Percentiles rank a stretch among this genome's conserved stretches.
These are phyloP conservation scores for Lophiostoma macrostomum DNA, from an alignment of 495 filamentous ascomycete species.

Conservation along the genomic window DNA sequence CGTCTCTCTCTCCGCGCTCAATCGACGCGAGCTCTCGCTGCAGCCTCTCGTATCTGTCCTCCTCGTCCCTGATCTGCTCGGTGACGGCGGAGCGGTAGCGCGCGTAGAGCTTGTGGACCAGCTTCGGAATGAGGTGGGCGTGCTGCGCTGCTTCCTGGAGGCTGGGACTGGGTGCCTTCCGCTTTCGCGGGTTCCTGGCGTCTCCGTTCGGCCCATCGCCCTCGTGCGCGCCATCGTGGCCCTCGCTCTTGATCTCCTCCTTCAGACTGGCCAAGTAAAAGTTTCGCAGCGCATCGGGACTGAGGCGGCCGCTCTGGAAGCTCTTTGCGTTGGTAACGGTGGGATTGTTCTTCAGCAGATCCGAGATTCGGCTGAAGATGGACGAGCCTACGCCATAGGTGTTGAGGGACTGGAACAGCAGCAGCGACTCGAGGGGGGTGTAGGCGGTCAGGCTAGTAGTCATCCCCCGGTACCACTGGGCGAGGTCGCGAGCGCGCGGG, in stretches of 20 bases:
- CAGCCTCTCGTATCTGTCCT: slow-evolving; percentile 62
- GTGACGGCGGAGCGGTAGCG: slow-evolving; percentile 67
- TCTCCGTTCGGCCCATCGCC: slow-evolving; percentile 35
- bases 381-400: slow-evolving; percentile 60
- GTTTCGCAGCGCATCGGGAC: slow-evolving; percentile 71
- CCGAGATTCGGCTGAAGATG: slow-evolving; percentile 70
- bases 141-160: slow-evolving; percentile 63
- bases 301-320: slow-evolving; percentile 71
- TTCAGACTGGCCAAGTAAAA: slow-evolving; percentile 72
- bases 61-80: slow-evolving; percentile 68
- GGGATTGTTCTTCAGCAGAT: slow-evolving; percentile 65
- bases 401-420: slow-evolving; percentile 83
- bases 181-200: slow-evolving; percentile 56
- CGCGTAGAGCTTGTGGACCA: slow-evolving; percentile 71
- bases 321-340: slow-evolving; percentile 63
- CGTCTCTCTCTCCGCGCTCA: slow-evolving; percentile 56
- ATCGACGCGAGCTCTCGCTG: slow-evolving; percentile 66
- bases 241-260: slow-evolving; percentile 59
- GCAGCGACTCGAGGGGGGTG: slow-evolving; percentile 81
- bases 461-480: slow-evolving; percentile 33
- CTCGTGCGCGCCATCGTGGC: slow-evolving; percentile 12
- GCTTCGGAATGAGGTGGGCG: slow-evolving; percentile 59
- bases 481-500: slow-evolving; percentile 23
- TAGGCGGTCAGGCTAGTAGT: slow-evolving; percentile 55
- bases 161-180: slow-evolving; percentile 66